Percentiles rank a stretch among this genome's conserved stretches.
Evolutionary conservation across 2,329 filamentous ascomycete species (phyloP).

Genomic region (Trichoderma sp.): DNA sequence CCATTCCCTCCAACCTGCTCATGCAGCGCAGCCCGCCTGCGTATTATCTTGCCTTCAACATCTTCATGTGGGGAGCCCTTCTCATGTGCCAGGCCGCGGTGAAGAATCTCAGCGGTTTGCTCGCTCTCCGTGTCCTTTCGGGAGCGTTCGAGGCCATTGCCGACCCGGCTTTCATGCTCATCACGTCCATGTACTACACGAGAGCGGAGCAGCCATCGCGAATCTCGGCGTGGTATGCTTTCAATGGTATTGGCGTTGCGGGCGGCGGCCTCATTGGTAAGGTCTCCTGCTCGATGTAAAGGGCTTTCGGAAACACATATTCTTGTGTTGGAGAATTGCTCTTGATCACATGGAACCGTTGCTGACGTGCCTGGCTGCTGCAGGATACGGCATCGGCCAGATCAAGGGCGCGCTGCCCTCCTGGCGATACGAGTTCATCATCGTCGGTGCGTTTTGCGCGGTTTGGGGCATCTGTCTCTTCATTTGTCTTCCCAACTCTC

Average conservation of each 20-base stretch:
- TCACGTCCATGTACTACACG: constrained; percentile 68
- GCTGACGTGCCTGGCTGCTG: not conserved
- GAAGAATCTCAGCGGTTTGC: constrained; percentile 57
- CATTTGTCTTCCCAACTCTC: constrained; percentile 60
- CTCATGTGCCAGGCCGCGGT: constrained; percentile 56
- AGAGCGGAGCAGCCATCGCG: constrained; percentile 62
- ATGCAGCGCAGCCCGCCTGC: constrained; percentile 42
- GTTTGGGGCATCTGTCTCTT: constrained; percentile 62
- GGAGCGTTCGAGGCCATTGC: constrained; percentile 64
- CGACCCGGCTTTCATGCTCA: constrained; percentile 59
- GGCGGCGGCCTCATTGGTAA: constrained; percentile 53
- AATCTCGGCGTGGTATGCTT: constrained; percentile 62
- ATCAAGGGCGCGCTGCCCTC: constrained; percentile 58
- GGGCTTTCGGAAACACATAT: not conserved
- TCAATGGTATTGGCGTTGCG: constrained; percentile 61
- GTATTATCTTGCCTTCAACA: constrained; percentile 47
- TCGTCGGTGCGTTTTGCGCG: constrained; percentile 61
- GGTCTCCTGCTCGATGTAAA: not conserved
- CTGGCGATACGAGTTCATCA: constrained; percentile 70
- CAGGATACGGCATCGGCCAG: constrained; percentile 61
- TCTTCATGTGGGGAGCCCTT: constrained; percentile 58
- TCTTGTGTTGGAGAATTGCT: not conserved
- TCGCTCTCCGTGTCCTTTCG: constrained; percentile 60
- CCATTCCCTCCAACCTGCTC: constrained; percentile 39
- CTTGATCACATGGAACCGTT: not conserved